Conservation (phyloP, 2,329 filamentous ascomycete species). For the Microdochium nivale region DNA sequence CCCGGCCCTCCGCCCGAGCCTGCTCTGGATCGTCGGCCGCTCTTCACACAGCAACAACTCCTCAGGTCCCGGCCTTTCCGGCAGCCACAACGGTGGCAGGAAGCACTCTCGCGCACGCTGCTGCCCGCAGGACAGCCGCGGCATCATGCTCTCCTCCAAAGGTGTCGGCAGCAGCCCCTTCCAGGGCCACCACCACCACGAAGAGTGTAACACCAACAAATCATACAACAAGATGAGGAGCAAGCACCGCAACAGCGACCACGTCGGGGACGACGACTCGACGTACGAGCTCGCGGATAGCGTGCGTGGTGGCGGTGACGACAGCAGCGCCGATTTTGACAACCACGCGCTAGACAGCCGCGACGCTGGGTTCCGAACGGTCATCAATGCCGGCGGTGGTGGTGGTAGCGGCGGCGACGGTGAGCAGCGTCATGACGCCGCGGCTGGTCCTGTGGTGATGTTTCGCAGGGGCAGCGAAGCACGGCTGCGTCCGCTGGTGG, state of each 20-base stretch:
- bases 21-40: too few relatives aligned
- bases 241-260: not conserved
- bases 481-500: not conserved
- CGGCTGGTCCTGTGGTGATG: too few relatives aligned
- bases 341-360: not conserved
- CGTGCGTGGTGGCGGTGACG: not conserved
- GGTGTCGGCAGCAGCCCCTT: too few relatives aligned
- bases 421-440: not conserved
- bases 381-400: not conserved
- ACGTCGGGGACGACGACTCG: not conserved
- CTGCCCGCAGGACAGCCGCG: too few relatives aligned
- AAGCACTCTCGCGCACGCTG: too few relatives aligned
- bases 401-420: not conserved
- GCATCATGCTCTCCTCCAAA: too few relatives aligned
- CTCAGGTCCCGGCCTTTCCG: too few relatives aligned
- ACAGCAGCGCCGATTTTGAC: not conserved
- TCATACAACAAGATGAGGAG: not conserved
- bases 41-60: too few relatives aligned
- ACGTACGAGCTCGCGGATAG: not conserved
- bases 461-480: not conserved
- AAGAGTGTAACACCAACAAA: not conserved
- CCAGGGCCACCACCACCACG: too few relatives aligned
- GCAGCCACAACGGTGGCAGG: too few relatives aligned
- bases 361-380: not conserved
- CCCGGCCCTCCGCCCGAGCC: too few relatives aligned